Evolutionary conservation across 352 stramenopile genomes (phyloP).

Genomic region (Peronospora tabacina): DNA sequence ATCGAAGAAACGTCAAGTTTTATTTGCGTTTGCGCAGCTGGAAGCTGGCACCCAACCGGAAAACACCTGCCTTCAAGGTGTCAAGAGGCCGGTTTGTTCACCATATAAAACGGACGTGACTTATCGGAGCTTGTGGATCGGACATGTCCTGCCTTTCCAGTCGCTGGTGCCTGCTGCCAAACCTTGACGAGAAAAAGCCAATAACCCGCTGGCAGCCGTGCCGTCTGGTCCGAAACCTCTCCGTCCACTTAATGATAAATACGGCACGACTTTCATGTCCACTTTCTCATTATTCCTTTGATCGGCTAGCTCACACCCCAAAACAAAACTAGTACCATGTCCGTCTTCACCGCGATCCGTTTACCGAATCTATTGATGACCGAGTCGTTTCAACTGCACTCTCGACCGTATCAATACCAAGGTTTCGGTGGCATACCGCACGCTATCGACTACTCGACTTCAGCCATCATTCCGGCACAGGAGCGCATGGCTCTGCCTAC

Average conservation of each 20-base stretch:
- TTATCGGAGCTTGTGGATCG: constrained; percentile 22
- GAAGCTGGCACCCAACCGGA: constrained; percentile 21
- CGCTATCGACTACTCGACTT: constrained; percentile 13
- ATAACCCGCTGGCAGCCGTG: constrained; percentile 14
- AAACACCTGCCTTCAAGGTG: constrained; percentile 23
- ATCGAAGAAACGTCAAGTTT: constrained; percentile 2
- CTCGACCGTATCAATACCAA: constrained; percentile 17
- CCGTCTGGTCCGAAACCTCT: constrained; percentile 23
- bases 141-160: constrained; percentile 27
- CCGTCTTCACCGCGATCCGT: constrained; percentile 19
- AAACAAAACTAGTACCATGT: constrained; percentile 9
- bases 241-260: constrained; percentile 11
- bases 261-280: constrained; percentile 8
- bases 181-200: constrained; percentile 22
- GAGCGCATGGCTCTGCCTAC: constrained; percentile 56
- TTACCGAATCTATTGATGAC: constrained; percentile 20
- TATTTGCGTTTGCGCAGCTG: constrained; percentile 5
- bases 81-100: constrained; percentile 20
- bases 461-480: constrained; percentile 16
- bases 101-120: constrained; percentile 10
- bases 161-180: constrained; percentile 21
- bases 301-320: constrained; percentile 15
- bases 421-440: constrained; percentile 18
- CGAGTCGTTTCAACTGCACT: constrained; percentile 17
- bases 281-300: constrained; percentile 32